Percentiles rank a stretch among this genome's conserved stretches.
Conservation (phyloP, 31 red algal genomes). For the Porphyra umbilicalis region DNA sequence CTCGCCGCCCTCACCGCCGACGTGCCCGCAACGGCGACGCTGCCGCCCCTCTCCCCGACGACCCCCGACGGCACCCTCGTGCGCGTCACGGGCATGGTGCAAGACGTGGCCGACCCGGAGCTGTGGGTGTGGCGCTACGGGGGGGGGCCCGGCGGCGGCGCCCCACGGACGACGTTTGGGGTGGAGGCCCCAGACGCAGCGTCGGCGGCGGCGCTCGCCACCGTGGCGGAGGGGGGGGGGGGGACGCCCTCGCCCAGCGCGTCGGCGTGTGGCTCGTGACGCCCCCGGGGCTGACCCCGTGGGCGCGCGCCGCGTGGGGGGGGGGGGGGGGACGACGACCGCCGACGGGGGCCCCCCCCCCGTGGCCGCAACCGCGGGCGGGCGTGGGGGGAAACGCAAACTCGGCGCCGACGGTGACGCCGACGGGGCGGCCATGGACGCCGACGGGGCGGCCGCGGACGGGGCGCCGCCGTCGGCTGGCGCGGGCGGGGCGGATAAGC, state of each 20-base stretch:
- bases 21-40: not conserved
- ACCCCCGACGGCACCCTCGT: constrained; percentile 36
- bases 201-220: constrained; percentile 13
- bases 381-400: not conserved
- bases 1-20: not conserved
- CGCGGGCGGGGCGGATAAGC: not conserved
- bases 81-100: constrained; percentile 48
- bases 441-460: not conserved
- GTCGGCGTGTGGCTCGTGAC: constrained; percentile 58
- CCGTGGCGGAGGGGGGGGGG: not conserved
- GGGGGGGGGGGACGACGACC: not conserved
- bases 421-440: too few species aligned
- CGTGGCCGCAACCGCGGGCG: not conserved
- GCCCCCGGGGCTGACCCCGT: constrained; percentile 46
- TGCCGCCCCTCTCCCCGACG: constrained; percentile 26
- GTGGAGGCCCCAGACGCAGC: constrained; percentile 1
- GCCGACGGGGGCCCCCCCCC: not conserved
- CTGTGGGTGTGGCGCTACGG: constrained; percentile 32
- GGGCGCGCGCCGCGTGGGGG: constrained; percentile 19
- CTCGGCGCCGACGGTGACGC: not conserved
- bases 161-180: not conserved
- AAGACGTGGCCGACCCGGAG: constrained; percentile 68
- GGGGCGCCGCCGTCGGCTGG: not conserved
- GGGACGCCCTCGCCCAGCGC: constrained; percentile 25
- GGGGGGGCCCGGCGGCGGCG: constrained; percentile 11